Conservation (phyloP, 179 eudicot genomes). For the Corrigiola litoralis region DNA sequence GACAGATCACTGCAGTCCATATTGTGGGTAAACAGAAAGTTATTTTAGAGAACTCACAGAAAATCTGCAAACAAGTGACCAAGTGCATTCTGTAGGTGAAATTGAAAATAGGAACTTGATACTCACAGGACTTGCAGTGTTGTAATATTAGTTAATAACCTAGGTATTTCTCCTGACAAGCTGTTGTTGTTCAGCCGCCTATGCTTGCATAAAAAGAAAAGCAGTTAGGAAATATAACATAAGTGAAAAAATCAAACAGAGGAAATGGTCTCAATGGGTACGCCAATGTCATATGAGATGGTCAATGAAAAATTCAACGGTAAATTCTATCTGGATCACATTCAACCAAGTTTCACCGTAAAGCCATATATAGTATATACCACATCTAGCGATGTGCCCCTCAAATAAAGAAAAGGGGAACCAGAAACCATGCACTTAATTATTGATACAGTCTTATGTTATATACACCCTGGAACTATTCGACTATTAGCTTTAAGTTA, state of each 20-base stretch:
- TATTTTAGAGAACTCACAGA: background rate
- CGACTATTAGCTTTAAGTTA: no score
- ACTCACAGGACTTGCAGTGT: slow-evolving; percentile 93
- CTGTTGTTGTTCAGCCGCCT: slow-evolving; percentile 89
- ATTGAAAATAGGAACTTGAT: background rate
- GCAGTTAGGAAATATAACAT: background rate
- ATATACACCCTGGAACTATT: no score
- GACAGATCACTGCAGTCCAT: slow-evolving; percentile 66
- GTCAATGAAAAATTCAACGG: no score
- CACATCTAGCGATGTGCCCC: no score
- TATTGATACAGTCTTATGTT: no score
- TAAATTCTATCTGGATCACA: no score
- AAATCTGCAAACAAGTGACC: background rate
- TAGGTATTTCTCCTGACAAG: slow-evolving; percentile 61
- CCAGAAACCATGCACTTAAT: no score
- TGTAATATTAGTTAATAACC: slow-evolving; percentile 43
- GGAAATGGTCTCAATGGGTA: background rate
- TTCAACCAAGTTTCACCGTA: no score
- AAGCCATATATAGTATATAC: no score
- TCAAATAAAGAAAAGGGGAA: no score
- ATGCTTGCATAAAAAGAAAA: slow-evolving; percentile 34
- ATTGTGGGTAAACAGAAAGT: slow-evolving; percentile 5
- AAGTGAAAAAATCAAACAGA: background rate
- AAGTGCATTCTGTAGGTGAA: background rate
- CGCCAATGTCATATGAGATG: background rate